Evolutionary conservation across 164 flowering plant species (phyloP), one percentile per base, ranked within the genome.

Genomic region (Pachysandra terminalis): DNA sequence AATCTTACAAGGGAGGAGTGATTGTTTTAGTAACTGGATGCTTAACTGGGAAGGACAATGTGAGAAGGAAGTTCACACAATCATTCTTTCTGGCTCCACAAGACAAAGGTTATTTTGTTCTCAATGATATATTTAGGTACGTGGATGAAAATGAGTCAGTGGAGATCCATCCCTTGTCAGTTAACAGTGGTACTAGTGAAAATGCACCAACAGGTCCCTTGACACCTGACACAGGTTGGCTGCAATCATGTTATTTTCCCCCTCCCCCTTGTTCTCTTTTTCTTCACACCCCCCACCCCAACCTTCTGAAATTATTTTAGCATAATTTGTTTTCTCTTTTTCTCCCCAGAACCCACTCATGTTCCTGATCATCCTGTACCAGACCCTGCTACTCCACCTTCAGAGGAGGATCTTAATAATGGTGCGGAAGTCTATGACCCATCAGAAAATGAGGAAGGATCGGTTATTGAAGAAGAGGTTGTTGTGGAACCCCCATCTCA

Each of bases 71-170:
- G 61, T 88, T 86, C 66, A 32, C 83, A 2, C 88, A 86, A 67
- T 63, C 86, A 5, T 88, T 88, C 73, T 88, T 86, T 63, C 76
- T 86, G 45, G 90, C 90, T 70, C 88, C 90, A 16, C 90, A 86
- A 76, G 87, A 81, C 64, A 80, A 83, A 17, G 87, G 90, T 27
- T 86, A 75, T 67, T 86, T 69, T 78, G 90, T 86, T 45, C 78
- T 77, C 41, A 86, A 86, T 75, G 88, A 86, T 72, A 67, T 82
- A 13, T 86, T 83, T 60, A 80, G 88, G 75, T 86, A 48, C 61
- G 68, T 81, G 58, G 88, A 77, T 53, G 86, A 84, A 56, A 75
- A 63, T 23, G 75, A 75, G 37, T 14, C 75, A 32, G 9, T 21
- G 63, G 67, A 55, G 37, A 49, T 17, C 17, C 66, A 62, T 49